Evolutionary conservation across 495 filamentous ascomycete genomes (phyloP), one percentile per base, ranked within the genome.

Genomic region (Wilcoxina mikolae): DNA sequence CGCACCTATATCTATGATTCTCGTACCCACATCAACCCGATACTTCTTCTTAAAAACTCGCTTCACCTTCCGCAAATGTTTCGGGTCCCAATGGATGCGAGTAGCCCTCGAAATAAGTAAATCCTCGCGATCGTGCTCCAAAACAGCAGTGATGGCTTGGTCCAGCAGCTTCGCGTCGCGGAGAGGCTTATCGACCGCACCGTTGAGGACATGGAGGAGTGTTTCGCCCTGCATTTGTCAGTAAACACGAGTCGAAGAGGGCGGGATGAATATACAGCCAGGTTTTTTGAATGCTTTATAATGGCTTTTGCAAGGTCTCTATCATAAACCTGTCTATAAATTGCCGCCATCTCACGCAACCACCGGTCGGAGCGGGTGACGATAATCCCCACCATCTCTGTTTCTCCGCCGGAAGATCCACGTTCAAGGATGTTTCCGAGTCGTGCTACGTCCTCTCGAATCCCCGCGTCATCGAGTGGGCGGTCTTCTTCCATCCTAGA

Each of bases 201-300:
- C 91, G 69, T 95, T 95, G 65, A 98, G 84, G 57, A 96, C 85
- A 70, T 98, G 91, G 11, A 90, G 86, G 22, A 98, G 79, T 18
- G 91, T 79, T 70, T 98, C 91, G 44, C 91, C 91, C 91, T 95
- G 49, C n/a, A 25, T 28, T 27, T 15, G 26, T 3, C 10, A 27
- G 48, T 56, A 61, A 54, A 46, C 45, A 55, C 31, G 24, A 35
- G 48, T 15, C 15, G 20, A 39, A 46, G n/a, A 1, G n/a, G n/a
- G 2, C 15, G 11, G 23, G 15, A 23, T 26, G 39, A 7, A 20
- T 15, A 81, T 77, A 94, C 89, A 27, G 95, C 89, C 47, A 96
- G 72, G 63, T 95, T 96, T 17, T 78, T 80, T 58, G 83, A 88
- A 72, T 89, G 94, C 65, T 78, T 78, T 62, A 95, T 78, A 72